Conservation (phyloP, 257 asterid species). For the Echium plantagineum region DNA sequence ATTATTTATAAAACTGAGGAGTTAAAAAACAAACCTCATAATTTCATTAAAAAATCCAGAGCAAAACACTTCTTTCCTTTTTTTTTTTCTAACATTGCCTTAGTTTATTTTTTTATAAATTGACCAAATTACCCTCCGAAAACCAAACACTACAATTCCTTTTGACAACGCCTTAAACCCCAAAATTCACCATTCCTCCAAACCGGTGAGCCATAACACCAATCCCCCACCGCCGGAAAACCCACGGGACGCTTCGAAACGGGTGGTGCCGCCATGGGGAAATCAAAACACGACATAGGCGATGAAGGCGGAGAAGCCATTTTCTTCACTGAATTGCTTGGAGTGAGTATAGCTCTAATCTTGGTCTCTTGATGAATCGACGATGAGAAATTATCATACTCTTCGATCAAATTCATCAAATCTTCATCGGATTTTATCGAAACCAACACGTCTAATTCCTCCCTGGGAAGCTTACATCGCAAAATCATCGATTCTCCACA, state of each 20-base stretch:
- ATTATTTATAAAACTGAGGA: not conserved
- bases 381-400: slow-evolving; percentile 46
- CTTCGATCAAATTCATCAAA: slow-evolving; percentile 39
- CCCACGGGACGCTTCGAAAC: slow-evolving; percentile 13
- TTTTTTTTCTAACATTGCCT: too few species aligned
- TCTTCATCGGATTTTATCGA: slow-evolving; percentile 71
- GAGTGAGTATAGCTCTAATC: slow-evolving; percentile 58
- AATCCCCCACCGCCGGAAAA: slow-evolving; percentile 4
- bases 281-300: slow-evolving; percentile 57
- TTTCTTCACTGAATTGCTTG: slow-evolving; percentile 36
- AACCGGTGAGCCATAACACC: not conserved
- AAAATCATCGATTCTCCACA: slow-evolving; percentile 54
- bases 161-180: not conserved
- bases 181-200: not conserved
- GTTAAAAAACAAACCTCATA: not conserved
- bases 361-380: slow-evolving; percentile 27
- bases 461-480: slow-evolving; percentile 66
- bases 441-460: slow-evolving; percentile 65
- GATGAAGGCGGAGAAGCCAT: slow-evolving; percentile 43
- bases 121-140: not conserved
- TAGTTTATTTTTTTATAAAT: too few species aligned
- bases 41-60: not conserved
- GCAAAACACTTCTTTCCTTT: too few species aligned
- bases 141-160: not conserved
- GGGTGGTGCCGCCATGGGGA: slow-evolving; percentile 23